Evolutionary conservation across 352 stramenopile species (phyloP).

Genomic region (Phytophthora agathidicida): DNA sequence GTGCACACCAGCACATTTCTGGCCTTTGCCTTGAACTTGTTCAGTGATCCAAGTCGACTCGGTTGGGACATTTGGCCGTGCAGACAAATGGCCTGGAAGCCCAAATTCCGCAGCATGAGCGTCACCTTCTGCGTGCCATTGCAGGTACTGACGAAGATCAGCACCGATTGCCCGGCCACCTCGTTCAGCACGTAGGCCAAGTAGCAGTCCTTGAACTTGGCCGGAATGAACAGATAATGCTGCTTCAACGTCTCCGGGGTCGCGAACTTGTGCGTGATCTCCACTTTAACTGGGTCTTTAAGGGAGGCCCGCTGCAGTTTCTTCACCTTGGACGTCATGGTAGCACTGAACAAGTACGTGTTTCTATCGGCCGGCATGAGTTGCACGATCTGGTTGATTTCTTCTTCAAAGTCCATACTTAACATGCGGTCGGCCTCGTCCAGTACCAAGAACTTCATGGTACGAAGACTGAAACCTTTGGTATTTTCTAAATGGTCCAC

Average conservation of each 20-base stretch:
- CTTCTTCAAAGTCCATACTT: constrained; percentile 98
- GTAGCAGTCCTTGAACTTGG: constrained; percentile 99
- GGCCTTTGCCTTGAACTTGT: constrained; percentile 97
- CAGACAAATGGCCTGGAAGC: constrained; percentile 97
- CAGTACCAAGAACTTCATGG: constrained; percentile 92
- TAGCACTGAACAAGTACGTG: constrained; percentile 99
- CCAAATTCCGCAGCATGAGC: constrained; percentile 97
- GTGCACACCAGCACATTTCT: constrained; percentile 91
- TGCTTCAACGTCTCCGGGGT: constrained; percentile 98
- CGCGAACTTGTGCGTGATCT: constrained; percentile 98
- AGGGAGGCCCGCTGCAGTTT: constrained; percentile 98
- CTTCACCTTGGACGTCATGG: constrained; percentile 98
- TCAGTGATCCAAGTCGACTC: constrained; percentile 96
- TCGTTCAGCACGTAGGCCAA: constrained; percentile 99
- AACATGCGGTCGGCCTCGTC: constrained; percentile 97
- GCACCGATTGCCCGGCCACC: constrained; percentile 95
- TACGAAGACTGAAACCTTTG: constrained; percentile 94
- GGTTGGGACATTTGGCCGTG: constrained; percentile 99
- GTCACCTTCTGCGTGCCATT: constrained; percentile 96
- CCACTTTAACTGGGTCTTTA: constrained; percentile 95
- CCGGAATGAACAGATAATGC: constrained; percentile 99
- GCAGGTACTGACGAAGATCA: constrained; percentile 99
- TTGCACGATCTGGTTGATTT: constrained; percentile 99
- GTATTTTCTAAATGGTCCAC: constrained; percentile 97
- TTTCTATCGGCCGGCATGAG: constrained; percentile 93